A percentile compares a stretch with the other conserved stretches of the same genome.
Conservation (phyloP, 495 filamentous ascomycete species). For the Thozetella sp. region DNA sequence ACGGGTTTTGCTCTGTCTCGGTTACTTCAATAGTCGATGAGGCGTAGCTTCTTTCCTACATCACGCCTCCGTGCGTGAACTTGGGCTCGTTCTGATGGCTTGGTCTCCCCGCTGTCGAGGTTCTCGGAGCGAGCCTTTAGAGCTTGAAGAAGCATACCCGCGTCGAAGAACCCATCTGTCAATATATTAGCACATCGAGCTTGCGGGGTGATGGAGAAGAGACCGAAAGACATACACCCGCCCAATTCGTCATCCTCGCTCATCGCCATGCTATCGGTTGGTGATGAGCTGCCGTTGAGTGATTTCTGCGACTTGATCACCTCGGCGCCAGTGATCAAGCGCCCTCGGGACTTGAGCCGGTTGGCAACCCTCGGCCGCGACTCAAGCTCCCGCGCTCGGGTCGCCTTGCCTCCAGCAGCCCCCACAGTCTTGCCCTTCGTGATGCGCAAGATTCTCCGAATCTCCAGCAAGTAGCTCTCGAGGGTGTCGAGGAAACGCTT, state of each 20-base stretch:
- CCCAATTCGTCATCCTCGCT: slow-evolving; percentile 89
- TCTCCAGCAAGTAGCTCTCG: slow-evolving; percentile 87
- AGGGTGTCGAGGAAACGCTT: slow-evolving; percentile 85
- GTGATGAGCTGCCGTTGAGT: slow-evolving; percentile 40
- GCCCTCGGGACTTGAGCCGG: slow-evolving; percentile 55
- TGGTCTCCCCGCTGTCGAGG: slow-evolving; percentile 39
- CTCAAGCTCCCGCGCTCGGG: slow-evolving; percentile 45
- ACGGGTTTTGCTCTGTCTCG: slow-evolving; percentile 8
- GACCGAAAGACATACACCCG: slow-evolving; percentile 70
- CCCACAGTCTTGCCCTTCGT: slow-evolving; percentile 51
- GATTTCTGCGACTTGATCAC: slow-evolving; percentile 38
- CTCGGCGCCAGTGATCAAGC: slow-evolving; percentile 51
- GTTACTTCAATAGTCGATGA: slow-evolving; percentile 66
- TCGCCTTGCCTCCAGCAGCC: slow-evolving; percentile 17
- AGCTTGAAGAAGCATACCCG: slow-evolving; percentile 88
- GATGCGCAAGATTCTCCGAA: slow-evolving; percentile 77
- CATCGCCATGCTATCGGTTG: slow-evolving; percentile 61
- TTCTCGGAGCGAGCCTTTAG: slow-evolving; percentile 62
- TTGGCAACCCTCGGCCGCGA: slow-evolving; percentile 21
- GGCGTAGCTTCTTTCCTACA: slow-evolving; percentile 77
- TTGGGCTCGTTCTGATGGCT: slow-evolving; percentile 46
- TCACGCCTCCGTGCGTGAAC: slow-evolving; percentile 59
- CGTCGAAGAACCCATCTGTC: slow-evolving; percentile 93
- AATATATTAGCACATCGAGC: slow-evolving; percentile 15
- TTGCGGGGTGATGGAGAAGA: neutral